Evolutionary conservation across 2,329 filamentous ascomycete genomes (phyloP).

Genomic region (Pseudogymnoascus sp.): DNA sequence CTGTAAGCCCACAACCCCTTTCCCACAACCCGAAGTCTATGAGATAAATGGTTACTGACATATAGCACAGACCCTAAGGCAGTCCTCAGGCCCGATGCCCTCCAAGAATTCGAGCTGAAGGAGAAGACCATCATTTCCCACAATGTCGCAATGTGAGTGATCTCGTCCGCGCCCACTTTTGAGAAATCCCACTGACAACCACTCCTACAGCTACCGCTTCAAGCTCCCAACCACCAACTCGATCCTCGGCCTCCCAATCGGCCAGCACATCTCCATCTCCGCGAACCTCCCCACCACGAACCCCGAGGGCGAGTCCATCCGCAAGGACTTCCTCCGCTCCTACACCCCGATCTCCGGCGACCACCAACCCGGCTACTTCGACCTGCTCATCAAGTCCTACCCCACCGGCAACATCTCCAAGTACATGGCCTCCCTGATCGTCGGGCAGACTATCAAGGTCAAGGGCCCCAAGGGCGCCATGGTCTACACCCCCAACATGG

Average conservation of each 20-base stretch:
- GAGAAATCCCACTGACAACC: constrained; percentile 11
- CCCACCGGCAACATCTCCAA: constrained; percentile 96
- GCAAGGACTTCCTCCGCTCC: constrained; percentile 78
- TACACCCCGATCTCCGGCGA: constrained; percentile 91
- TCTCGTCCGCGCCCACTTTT: neutral
- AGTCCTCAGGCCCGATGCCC: constrained; percentile 76
- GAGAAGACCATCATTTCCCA: constrained; percentile 95
- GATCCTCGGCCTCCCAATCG: constrained; percentile 93
- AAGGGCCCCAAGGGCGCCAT: constrained; percentile 95
- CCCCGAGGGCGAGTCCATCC: constrained; percentile 51
- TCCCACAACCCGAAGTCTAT: neutral
- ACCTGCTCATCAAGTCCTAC: constrained; percentile 97
- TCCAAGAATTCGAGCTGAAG: constrained; percentile 87
- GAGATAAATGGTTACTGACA: constrained; percentile 1
- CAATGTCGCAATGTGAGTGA: constrained; percentile 85
- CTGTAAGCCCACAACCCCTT: constrained; percentile 39
- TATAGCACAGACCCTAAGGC: constrained; percentile 45
- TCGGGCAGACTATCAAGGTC: constrained; percentile 84
- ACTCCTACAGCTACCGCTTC: constrained; percentile 70
- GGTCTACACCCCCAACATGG: constrained; percentile 96
- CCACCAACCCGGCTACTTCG: constrained; percentile 83
- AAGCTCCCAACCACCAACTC: constrained; percentile 66
- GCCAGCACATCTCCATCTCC: constrained; percentile 96
- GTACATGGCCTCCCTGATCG: constrained; percentile 72
- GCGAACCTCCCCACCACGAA: constrained; percentile 54